These are phyloP conservation scores for Angomonas deanei DNA, from an alignment of 208 protist genomes.

Conservation along the genomic window DNA sequence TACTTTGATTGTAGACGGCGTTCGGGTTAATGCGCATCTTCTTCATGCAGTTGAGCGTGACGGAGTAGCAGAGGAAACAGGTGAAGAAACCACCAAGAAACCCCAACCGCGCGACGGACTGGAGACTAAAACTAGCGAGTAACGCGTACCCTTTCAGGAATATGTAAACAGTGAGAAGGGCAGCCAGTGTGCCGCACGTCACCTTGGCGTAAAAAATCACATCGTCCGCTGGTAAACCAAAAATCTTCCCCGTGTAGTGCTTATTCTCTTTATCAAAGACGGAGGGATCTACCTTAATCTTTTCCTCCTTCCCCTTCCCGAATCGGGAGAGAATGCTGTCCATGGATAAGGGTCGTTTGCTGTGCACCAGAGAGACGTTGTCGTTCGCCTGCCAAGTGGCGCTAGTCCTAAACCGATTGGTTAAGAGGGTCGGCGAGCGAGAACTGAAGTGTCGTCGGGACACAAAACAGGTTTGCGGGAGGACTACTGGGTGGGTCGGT, in stretches of 20 bases:
- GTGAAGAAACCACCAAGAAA: conserved; percentile 76
- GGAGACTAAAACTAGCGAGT: conserved; percentile 64
- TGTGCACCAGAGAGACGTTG: not conserved
- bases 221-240: conserved; percentile 72
- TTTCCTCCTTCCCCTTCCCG: conserved; percentile 13
- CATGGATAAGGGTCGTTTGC: conserved; percentile 29
- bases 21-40: conserved; percentile 74
- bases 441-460: too few species aligned
- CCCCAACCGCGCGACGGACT: conserved; percentile 74
- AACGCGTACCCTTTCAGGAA: conserved; percentile 80
- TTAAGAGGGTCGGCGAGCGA: too few species aligned
- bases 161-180: conserved; percentile 40
- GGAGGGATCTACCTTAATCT: conserved; percentile 63
- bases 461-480: too few species aligned
- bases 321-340: conserved; percentile 6
- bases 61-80: conserved; percentile 60
- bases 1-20: conserved; percentile 88
- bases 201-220: conserved; percentile 83
- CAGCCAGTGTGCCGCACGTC: conserved; percentile 17
- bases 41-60: conserved; percentile 36
- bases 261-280: conserved; percentile 66
- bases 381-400: not conserved
- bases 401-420: not conserved
- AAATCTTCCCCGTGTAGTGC: conserved; percentile 72
- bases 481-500: too few species aligned